phyloP scores from a whole-genome alignment of 1,139 yeast species.

The Protomyces arabidopsidicola region DNA sequence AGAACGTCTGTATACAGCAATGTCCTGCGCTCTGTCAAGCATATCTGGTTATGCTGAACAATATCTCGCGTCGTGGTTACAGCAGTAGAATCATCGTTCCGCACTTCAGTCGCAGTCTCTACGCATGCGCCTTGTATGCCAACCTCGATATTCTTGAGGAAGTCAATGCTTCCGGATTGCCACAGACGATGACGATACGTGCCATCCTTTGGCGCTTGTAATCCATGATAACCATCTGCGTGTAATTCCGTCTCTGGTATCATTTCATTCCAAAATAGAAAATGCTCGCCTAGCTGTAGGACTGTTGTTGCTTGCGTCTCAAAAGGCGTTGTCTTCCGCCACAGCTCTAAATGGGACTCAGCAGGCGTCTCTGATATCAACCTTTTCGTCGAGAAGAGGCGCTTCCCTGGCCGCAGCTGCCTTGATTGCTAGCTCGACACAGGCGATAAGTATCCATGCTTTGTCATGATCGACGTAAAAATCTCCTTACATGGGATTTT shows the following conservation, averaged over 20 bases:
- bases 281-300: conserved; percentile 13
- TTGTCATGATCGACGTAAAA: conserved; percentile 63
- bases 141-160: neutral
- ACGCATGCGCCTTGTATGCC: neutral
- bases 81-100: neutral
- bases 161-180: conserved; percentile 12
- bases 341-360: neutral
- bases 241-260: conserved; percentile 1
- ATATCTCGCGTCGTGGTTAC: neutral
- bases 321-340: neutral
- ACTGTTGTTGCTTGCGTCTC: neutral
- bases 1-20: conserved; percentile 1
- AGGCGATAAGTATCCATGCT: conserved; percentile 9
- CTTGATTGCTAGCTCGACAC: neutral
- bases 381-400: neutral
- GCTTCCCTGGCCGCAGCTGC: neutral
- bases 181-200: conserved; percentile 10
- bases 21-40: neutral
- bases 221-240: conserved; percentile 15
- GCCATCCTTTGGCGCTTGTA: conserved; percentile 17
- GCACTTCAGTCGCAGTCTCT: neutral
- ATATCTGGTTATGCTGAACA: neutral
- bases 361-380: neutral
- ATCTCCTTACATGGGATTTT: conserved; percentile 74
- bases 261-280: conserved; percentile 16